Evolutionary conservation across 1,139 yeast species (phyloP).

Genomic region (Debaryomyces coudertii): DNA sequence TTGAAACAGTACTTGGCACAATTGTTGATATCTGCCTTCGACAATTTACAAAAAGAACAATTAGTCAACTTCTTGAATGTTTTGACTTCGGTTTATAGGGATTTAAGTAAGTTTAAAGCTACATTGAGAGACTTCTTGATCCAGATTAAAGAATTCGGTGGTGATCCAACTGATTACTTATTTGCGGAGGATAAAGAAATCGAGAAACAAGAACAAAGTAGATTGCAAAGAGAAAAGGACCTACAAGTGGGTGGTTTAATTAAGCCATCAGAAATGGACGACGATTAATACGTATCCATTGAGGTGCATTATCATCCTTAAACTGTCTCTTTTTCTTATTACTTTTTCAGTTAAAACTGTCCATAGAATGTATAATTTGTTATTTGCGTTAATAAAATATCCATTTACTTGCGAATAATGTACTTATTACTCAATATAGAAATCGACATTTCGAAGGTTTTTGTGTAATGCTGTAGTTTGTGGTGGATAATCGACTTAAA

Average conservation of each 20-base stretch:
- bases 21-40: conserved; percentile 85
- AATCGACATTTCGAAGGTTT: conserved; percentile 13
- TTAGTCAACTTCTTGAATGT: conserved; percentile 80
- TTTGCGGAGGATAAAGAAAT: conserved; percentile 92
- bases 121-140: conserved; percentile 93
- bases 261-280: conserved; percentile 96
- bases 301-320: background rate
- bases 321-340: background rate
- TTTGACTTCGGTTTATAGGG: conserved; percentile 71
- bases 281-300: conserved; percentile 25
- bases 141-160: conserved; percentile 94
- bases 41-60: conserved; percentile 84
- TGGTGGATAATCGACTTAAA: conserved; percentile 2
- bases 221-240: conserved; percentile 77
- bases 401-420: background rate
- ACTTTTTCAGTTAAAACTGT: background rate
- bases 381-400: background rate
- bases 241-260: conserved; percentile 89
- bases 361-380: conserved; percentile 1
- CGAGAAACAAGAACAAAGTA: conserved; percentile 70
- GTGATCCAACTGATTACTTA: conserved; percentile 88
- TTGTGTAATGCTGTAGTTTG: conserved; percentile 8
- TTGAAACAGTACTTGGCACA: conserved; percentile 81
- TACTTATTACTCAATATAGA: conserved; percentile 16
- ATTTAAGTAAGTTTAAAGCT: conserved; percentile 76